These are phyloP conservation scores for Blastocrithidia nonstop DNA, from an alignment of 208 protist species.

Conservation along the genomic window DNA sequence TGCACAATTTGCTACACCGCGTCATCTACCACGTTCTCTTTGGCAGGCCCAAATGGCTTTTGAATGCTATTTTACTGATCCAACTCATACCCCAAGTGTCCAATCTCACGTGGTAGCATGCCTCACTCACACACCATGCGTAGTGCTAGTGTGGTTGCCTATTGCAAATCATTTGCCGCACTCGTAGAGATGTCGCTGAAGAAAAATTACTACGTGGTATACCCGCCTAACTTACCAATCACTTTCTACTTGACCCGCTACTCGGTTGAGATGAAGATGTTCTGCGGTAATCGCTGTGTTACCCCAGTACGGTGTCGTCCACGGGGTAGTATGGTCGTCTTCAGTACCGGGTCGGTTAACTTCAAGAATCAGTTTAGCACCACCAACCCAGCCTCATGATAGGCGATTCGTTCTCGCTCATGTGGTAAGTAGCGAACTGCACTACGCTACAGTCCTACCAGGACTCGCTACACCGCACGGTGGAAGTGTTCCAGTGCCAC, in stretches of 20 bases:
- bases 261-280: slow-evolving; percentile 65
- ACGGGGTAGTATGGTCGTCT: slow-evolving; percentile 75
- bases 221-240: slow-evolving; percentile 78
- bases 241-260: slow-evolving; percentile 42
- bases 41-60: slow-evolving; percentile 91
- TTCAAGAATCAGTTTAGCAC: slow-evolving; percentile 85
- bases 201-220: slow-evolving; percentile 90
- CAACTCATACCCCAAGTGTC: slow-evolving; percentile 71
- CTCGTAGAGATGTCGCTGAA: slow-evolving; percentile 86
- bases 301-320: slow-evolving; percentile 56
- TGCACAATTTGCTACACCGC: slow-evolving; percentile 73
- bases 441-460: slow-evolving; percentile 93
- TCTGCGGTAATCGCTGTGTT: slow-evolving; percentile 69
- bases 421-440: slow-evolving; percentile 48
- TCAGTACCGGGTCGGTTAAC: slow-evolving; percentile 86
- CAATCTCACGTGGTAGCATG: slow-evolving; percentile 67
- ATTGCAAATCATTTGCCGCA: slow-evolving; percentile 73
- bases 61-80: slow-evolving; percentile 50
- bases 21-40: slow-evolving; percentile 86
- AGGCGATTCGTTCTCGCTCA: slow-evolving; percentile 78
- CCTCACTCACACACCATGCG: slow-evolving; percentile 74
- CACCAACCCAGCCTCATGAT: slow-evolving; percentile 89
- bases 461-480: slow-evolving; percentile 88
- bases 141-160: slow-evolving; percentile 75
- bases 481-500: slow-evolving; percentile 85